phyloP scores from a whole-genome alignment of 2,329 filamentous ascomycete genomes.

The Pseudogymnoascus sp. region DNA sequence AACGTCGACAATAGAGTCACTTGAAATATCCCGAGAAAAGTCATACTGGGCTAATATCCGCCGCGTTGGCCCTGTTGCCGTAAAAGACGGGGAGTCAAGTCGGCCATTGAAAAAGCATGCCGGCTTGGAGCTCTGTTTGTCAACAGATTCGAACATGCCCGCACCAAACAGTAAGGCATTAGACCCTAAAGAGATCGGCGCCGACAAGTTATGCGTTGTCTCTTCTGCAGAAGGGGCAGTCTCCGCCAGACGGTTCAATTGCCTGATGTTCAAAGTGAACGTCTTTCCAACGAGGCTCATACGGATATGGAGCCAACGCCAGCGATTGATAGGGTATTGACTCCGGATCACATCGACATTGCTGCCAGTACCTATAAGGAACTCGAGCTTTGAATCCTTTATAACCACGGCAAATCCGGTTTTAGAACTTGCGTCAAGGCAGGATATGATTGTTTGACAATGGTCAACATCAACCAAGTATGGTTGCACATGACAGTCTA shows the following conservation, averaged over 20 bases:
- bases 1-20: conserved; percentile 22
- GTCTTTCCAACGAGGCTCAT: conserved; percentile 10
- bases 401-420: conserved; percentile 10
- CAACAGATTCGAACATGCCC: conserved; percentile 3
- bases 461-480: conserved; percentile 10
- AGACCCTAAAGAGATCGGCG: background rate
- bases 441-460: conserved; percentile 12
- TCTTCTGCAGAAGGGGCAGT: background rate
- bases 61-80: background rate
- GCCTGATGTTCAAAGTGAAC: conserved; percentile 8
- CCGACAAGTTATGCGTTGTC: background rate
- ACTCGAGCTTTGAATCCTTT: background rate
- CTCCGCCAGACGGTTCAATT: conserved; percentile 11
- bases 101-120: conserved; percentile 18
- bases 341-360: background rate
- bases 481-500: conserved; percentile 14
- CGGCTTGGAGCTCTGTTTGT: background rate
- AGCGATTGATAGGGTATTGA: conserved; percentile 8
- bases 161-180: conserved; percentile 11
- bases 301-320: conserved; percentile 12
- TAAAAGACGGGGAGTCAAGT: conserved; percentile 18
- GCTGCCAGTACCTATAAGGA: background rate
- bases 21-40: conserved; percentile 20
- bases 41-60: conserved; percentile 16
- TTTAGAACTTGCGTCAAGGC: conserved; percentile 1